Evolutionary conservation across 257 asterid genomes (phyloP).

Genomic region (Salvia rosmarinus): DNA sequence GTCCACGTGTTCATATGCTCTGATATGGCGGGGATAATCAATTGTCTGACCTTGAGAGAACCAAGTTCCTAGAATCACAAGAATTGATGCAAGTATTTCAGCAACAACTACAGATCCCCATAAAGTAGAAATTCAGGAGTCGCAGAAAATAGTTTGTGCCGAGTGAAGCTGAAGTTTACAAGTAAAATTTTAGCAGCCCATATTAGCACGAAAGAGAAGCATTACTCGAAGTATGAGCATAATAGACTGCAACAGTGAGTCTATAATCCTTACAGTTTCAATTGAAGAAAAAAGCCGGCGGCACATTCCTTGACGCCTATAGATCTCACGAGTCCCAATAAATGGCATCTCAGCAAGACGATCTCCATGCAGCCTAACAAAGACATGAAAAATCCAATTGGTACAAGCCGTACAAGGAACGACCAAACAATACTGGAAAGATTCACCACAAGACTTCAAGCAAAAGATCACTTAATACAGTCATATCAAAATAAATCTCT

Average conservation of each 20-base stretch:
- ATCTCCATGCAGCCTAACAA: constrained; percentile 77
- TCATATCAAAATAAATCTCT: not conserved
- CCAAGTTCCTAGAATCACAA: constrained; percentile 63
- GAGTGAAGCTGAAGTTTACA: not conserved
- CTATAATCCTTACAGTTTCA: constrained; percentile 62
- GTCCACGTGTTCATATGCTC: constrained; percentile 97
- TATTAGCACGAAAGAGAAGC: constrained; percentile 6
- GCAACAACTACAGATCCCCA: not conserved
- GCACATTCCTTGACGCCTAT: constrained; percentile 99
- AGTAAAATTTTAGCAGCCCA: constrained; percentile 19
- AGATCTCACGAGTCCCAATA: constrained; percentile 83
- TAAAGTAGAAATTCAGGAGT: constrained; percentile 8
- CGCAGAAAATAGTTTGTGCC: not conserved
- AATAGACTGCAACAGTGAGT: constrained; percentile 15
- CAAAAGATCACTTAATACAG: constrained; percentile 1
- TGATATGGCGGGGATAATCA: constrained; percentile 90
- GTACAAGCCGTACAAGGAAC: constrained; percentile 28
- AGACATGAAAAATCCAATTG: constrained; percentile 23
- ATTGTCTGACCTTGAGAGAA: constrained; percentile 66
- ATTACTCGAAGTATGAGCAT: not conserved
- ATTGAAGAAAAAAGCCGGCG: constrained; percentile 83
- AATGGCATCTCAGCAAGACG: constrained; percentile 99
- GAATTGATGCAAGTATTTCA: constrained; percentile 6
- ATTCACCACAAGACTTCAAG: not conserved
- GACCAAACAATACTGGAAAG: not conserved